These are phyloP conservation scores for Nakazawaea ernobii DNA, from an alignment of 805 yeast genomes.

Conservation along the genomic window DNA sequence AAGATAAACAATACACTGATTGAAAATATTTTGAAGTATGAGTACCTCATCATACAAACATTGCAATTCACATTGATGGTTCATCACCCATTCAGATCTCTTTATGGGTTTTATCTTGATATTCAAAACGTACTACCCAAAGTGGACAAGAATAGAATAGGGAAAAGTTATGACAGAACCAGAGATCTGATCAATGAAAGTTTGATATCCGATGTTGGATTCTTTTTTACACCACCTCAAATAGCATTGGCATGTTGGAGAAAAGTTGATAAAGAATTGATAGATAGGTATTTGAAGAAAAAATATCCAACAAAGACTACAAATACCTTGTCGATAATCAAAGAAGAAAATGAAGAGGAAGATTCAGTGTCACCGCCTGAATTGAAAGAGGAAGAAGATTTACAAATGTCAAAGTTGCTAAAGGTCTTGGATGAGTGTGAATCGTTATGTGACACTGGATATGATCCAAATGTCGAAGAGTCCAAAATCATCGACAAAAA, in stretches of 20 bases:
- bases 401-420: constrained; percentile 39
- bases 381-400: constrained; percentile 9
- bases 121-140: constrained; percentile 57
- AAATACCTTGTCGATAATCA: constrained; percentile 6
- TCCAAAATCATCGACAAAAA: constrained; percentile 60
- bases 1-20: constrained; percentile 65
- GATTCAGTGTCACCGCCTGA: constrained; percentile 7
- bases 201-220: constrained; percentile 70
- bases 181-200: constrained; percentile 59
- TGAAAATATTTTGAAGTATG: constrained; percentile 66
- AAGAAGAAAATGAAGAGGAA: constrained; percentile 12
- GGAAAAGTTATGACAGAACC: constrained; percentile 66
- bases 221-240: constrained; percentile 88
- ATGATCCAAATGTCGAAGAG: constrained; percentile 51
- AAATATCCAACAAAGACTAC: constrained; percentile 38
- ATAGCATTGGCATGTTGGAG: constrained; percentile 85
- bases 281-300: constrained; percentile 59
- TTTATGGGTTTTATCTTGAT: constrained; percentile 94
- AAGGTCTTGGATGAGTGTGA: constrained; percentile 45
- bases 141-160: constrained; percentile 52
- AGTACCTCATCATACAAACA: constrained; percentile 69
- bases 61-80: constrained; percentile 74
- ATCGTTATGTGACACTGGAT: constrained; percentile 32
- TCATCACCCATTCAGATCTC: constrained; percentile 83
- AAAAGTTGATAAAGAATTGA: constrained; percentile 55